phyloP scores from a whole-genome alignment of 192 early-diverging fungal genomes.

The Pilobolus umbonatus region DNA sequence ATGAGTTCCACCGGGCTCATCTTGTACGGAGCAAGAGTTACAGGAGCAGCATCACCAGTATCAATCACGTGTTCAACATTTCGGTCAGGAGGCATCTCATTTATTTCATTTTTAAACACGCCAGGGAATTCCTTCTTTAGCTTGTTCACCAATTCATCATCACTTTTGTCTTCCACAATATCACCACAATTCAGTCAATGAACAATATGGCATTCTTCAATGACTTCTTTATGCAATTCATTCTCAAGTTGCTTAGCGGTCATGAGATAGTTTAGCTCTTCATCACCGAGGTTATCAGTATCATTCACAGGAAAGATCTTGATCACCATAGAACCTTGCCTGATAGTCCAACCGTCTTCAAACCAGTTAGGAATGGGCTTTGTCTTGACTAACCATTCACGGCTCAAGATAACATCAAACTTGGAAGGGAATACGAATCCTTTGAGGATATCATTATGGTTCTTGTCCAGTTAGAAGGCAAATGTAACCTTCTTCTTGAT shows the following conservation, averaged over 20 bases:
- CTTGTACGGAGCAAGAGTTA: conserved; percentile 14
- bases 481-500: background rate
- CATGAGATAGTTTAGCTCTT: background rate
- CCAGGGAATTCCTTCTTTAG: background rate
- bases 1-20: conserved; percentile 12
- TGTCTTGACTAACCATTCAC: background rate
- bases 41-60: background rate
- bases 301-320: background rate
- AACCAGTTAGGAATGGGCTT: background rate
- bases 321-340: background rate
- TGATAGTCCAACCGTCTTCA: background rate
- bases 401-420: background rate
- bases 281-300: background rate
- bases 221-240: background rate
- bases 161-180: background rate
- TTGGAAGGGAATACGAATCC: background rate
- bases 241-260: background rate
- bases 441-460: background rate
- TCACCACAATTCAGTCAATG: too few relatives aligned
- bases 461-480: background rate
- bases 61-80: background rate
- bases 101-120: background rate
- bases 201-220: background rate
- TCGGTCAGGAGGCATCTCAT: background rate
- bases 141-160: background rate